Evolutionary conservation across 2,329 filamentous ascomycete genomes (phyloP).

Genomic region (Mariannaea elegans): DNA sequence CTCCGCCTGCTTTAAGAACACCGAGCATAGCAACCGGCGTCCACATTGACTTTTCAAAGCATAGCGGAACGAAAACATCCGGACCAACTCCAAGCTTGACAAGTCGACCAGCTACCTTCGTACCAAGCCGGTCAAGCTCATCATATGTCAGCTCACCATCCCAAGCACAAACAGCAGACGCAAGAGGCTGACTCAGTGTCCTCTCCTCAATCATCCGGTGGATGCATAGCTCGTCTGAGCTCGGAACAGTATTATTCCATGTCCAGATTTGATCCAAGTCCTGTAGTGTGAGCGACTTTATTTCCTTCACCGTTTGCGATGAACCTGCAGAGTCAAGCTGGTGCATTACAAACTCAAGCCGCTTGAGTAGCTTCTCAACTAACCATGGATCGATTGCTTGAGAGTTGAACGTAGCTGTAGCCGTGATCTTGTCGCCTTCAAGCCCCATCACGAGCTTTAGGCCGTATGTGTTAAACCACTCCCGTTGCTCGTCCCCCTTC

Average conservation of each 20-base stretch:
- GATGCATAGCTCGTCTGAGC: neutral
- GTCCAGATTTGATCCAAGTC: neutral
- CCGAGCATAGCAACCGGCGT: slow-evolving; percentile 33
- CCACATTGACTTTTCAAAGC: slow-evolving; percentile 30
- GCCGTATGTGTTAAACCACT: neutral
- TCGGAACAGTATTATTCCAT: neutral
- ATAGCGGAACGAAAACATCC: neutral
- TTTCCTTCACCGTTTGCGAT: neutral
- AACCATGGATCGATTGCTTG: neutral
- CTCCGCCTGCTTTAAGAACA: slow-evolving; percentile 37
- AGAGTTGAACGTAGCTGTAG: no score
- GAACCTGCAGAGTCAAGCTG: neutral
- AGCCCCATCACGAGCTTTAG: no score
- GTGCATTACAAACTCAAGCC: neutral
- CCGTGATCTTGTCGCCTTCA: no score
- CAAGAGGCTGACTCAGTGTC: neutral
- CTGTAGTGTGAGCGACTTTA: neutral
- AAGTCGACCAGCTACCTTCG: neutral
- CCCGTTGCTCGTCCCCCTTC: no score
- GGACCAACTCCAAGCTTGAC: neutral
- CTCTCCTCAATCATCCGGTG: neutral
- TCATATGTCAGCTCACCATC: neutral
- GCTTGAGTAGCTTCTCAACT: neutral
- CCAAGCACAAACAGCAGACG: neutral
- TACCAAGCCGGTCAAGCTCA: neutral